These are phyloP conservation scores for Fusarium torreyae DNA, from an alignment of 2,329 filamentous ascomycete genomes.

Conservation along the genomic window DNA sequence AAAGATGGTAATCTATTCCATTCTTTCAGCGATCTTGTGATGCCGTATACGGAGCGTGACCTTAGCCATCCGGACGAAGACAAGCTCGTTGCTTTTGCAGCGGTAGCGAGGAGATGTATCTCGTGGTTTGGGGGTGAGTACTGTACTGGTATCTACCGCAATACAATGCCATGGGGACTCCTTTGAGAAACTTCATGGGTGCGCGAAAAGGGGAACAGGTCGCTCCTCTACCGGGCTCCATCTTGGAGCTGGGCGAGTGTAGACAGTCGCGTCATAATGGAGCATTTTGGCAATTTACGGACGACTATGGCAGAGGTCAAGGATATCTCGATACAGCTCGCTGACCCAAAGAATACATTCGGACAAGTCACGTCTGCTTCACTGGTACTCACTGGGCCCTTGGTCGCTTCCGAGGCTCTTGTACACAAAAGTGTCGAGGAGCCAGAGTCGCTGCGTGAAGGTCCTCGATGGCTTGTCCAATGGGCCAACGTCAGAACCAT, in stretches of 20 bases:
- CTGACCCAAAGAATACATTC: neutral
- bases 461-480: too few relatives aligned
- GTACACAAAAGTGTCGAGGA: too few relatives aligned
- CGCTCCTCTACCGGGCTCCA: neutral
- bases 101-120: neutral
- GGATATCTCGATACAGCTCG: neutral
- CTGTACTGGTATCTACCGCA: constrained; percentile 1
- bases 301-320: neutral
- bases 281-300: neutral
- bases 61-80: neutral
- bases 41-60: neutral
- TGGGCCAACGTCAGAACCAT: too few relatives aligned
- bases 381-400: neutral
- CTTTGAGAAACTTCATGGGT: neutral
- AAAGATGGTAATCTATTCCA: too few relatives aligned
- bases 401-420: neutral
- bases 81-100: constrained; percentile 9
- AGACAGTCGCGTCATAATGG: neutral
- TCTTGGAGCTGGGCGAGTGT: constrained; percentile 12
- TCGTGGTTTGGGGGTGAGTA: neutral
- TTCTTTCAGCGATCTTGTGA: neutral
- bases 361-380: constrained; percentile 4
- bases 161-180: neutral
- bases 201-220: neutral
- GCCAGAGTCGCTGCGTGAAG: too few relatives aligned